Base-by-base conservation (phyloP, 116 monocot genomes). In the Cymodocea nodosa region DNA sequence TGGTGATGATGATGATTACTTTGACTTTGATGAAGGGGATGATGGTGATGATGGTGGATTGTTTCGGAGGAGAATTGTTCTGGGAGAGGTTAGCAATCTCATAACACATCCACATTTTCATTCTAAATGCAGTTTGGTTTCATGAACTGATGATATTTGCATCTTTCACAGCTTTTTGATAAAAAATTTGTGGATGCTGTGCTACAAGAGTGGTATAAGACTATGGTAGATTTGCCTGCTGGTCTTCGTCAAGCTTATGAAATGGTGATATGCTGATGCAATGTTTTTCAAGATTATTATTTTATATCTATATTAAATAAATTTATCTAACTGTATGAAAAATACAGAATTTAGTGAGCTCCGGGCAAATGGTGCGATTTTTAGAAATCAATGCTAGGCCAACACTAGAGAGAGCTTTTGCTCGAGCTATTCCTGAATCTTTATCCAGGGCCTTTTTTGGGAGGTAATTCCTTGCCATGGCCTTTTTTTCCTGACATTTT, bases 1-100 rank as follows among this genome's bases (percentile, higher is more conserved):
- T 60, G 98, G 97, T 58, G 97, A 99, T 76, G 98, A 98, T 71
- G 98, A 99, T 84, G 86, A 99, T 55, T 99, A 99, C 70, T 89
- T 89, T 70, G 98, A 99, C 67, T 99, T 99, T 78, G 98, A 99
- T 79, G 98, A 99, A 57, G 85, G 73, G 10, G 92, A 99, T 39
- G 98, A 99, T 72, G 98, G 95, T 61, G 95, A 84, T 70, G 92
- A 99, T 59, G 89, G 92, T 65, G 98, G 98, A 51, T 72, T 86
- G 56, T 92, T 99, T 70, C 89, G 98, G 75, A 82, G 84, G 59
- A 79, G 98, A 16, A 62, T 89, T 73, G 74, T 92, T 51, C 65
- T 99, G 56, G 73, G 80, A 73, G 98, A 99, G 98, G 98, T 99
- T 64, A 56, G 71, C 20, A 64, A 23, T 40, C 39, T 64, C 39